Base-by-base conservation (phyloP, 805 yeast species). In the Metschnikowia colocasiae region DNA sequence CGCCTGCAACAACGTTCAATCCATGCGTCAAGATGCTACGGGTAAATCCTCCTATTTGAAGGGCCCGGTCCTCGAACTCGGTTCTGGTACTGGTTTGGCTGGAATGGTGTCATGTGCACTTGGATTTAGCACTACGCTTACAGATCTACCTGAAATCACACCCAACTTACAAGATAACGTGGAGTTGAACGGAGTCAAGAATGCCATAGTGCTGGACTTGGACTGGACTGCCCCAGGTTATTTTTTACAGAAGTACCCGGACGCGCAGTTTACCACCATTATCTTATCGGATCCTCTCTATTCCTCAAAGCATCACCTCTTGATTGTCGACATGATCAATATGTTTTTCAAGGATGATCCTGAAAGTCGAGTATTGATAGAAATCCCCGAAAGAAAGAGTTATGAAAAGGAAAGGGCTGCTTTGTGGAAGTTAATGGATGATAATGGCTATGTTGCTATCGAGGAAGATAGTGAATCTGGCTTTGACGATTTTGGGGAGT, bases 61-160 rank as follows among this genome's bases (percentile, higher is more conserved):
- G 13, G 63, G 58, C 18, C 62, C 67, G 0, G 61, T 83, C 0
- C 61, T 87, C 25, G 99, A 92, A 58, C 68, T 94, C n/a, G 99
- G 99, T 0, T 75, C 98, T 0, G 99, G 99, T 0, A 94, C 99
- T 0, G 99, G 99, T 0, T 71, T 92, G 13, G 85, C 83, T 3
- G 97, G 98, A 0, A 85, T 94, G 30, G 74, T 83, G 0, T 74
- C 87, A 47, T 79, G 78, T 0, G 48, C 72, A 7, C 57, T 83
- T 5, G 89, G 89, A 0, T 65, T 61, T 51, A 55, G 64, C 0
- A 68, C 83, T 1, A 58, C 65, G 10, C 62, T 89, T 20, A 91
- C 98, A 0, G 99, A 92, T 62, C 68, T 94, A 41, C 81, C 82
- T 0, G 94, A 83, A 42, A 91, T 92, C 36, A 74, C 85, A 0